A percentile compares a stretch with the other conserved stretches of the same genome.
Evolutionary conservation across 345 rosid species (phyloP).

Genomic region (Brassica juncea): DNA sequence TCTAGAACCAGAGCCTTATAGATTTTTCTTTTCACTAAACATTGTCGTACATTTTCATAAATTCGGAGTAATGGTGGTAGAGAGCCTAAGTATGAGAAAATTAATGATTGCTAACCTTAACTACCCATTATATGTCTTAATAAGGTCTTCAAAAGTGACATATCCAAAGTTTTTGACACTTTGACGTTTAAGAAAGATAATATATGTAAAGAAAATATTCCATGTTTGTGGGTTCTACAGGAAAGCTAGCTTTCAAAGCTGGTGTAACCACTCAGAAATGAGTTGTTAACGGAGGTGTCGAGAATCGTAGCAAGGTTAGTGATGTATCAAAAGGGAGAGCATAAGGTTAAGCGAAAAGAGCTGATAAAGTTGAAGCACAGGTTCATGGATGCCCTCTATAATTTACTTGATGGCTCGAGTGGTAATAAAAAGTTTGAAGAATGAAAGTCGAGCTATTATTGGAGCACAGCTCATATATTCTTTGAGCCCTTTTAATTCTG

Average conservation of each 20-base stretch:
- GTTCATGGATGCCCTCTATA: too few relatives aligned
- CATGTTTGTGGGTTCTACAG: constrained; percentile 45
- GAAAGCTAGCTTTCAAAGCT: constrained; percentile 41
- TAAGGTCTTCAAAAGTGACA: constrained; percentile 9
- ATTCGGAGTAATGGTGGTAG: neutral
- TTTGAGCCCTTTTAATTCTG: too few relatives aligned
- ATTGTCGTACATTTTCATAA: neutral
- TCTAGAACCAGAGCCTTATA: neutral
- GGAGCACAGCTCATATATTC: too few relatives aligned
- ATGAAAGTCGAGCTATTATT: too few relatives aligned
- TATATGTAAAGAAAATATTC: neutral
- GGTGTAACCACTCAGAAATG: constrained; percentile 51
- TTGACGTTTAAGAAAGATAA: neutral
- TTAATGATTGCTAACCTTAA: neutral
- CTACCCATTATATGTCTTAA: neutral
- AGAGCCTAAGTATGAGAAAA: neutral
- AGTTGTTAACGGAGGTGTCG: constrained; percentile 32
- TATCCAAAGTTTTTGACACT: neutral
- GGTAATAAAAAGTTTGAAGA: too few relatives aligned
- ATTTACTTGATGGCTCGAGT: too few relatives aligned
- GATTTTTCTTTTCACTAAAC: neutral
- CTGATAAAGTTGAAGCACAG: constrained; percentile 53
- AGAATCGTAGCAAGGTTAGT: too few relatives aligned
- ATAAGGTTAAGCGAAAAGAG: too few relatives aligned
- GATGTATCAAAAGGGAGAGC: too few relatives aligned